Evolutionary conservation across 164 flowering plant species (phyloP).

Genomic region (Hamamelis virginiana): DNA sequence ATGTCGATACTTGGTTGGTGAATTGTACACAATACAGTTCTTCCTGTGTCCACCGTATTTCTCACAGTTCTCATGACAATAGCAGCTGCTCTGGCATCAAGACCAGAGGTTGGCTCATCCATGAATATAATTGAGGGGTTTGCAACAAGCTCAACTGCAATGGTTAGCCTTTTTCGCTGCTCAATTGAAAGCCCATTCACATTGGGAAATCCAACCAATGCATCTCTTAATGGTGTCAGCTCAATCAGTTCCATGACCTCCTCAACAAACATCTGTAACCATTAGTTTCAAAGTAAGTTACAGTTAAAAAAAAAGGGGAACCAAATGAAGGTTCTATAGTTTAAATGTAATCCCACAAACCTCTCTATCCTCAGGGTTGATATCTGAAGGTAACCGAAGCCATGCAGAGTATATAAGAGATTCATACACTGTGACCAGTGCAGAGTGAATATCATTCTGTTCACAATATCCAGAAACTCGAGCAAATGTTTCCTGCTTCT

Average conservation of each 20-base stretch:
- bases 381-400: constrained; percentile 45
- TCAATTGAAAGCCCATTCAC: constrained; percentile 52
- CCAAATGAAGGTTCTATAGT: neutral
- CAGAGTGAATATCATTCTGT: constrained; percentile 56
- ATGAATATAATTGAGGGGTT: constrained; percentile 60
- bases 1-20: constrained; percentile 62
- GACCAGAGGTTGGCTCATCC: constrained; percentile 67
- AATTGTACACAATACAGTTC: constrained; percentile 56
- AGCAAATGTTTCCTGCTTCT: constrained; percentile 54
- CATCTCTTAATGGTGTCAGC: constrained; percentile 32
- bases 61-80: constrained; percentile 65
- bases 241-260: constrained; percentile 62
- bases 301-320: neutral
- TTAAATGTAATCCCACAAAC: constrained; percentile 12
- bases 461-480: constrained; percentile 56
- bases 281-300: neutral
- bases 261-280: constrained; percentile 47
- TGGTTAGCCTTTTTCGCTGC: constrained; percentile 55
- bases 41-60: constrained; percentile 54
- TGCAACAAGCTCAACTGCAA: constrained; percentile 64
- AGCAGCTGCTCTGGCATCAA: constrained; percentile 61
- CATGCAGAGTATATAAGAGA: constrained; percentile 50
- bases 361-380: constrained; percentile 29
- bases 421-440: constrained; percentile 44
- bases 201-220: constrained; percentile 50